These are phyloP conservation scores for Zopfia rhizophila DNA, from an alignment of 2,329 filamentous ascomycete species.

Conservation along the genomic window DNA sequence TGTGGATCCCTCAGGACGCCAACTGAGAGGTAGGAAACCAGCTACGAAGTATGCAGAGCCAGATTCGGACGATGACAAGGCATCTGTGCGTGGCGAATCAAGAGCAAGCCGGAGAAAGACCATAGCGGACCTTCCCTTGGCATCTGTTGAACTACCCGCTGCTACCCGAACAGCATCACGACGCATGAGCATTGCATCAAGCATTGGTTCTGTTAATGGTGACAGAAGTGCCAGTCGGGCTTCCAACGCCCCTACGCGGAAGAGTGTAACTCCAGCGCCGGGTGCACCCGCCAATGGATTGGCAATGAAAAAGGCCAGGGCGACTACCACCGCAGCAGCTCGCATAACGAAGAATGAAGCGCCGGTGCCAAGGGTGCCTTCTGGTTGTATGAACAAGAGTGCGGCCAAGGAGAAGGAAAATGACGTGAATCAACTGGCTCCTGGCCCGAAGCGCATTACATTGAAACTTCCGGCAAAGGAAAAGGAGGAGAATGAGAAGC, in stretches of 20 bases:
- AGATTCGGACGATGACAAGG: slow-evolving; percentile 53
- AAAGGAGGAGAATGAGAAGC: slow-evolving; percentile 65
- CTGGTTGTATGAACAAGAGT: slow-evolving; percentile 41
- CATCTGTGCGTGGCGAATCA: slow-evolving; percentile 33
- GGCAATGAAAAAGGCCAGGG: slow-evolving; percentile 69
- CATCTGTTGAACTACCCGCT: slow-evolving; percentile 33
- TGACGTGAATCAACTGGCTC: slow-evolving; percentile 61
- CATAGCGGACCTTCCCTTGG: slow-evolving; percentile 49
- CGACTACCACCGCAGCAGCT: slow-evolving; percentile 48
- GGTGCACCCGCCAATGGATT: slow-evolving; percentile 49
- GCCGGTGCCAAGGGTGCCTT: slow-evolving; percentile 55
- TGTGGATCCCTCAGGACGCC: slow-evolving; percentile 64
- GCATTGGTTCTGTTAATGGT: slow-evolving; percentile 49
- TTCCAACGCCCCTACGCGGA: slow-evolving; percentile 52
- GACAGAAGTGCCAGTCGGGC: slow-evolving; percentile 48
- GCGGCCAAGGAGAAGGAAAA: slow-evolving; percentile 37
- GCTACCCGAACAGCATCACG: slow-evolving; percentile 42
- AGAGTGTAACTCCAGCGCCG: slow-evolving; percentile 34
- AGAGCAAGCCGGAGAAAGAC: slow-evolving; percentile 50
- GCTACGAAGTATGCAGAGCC: slow-evolving; percentile 63
- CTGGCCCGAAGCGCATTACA: slow-evolving; percentile 67
- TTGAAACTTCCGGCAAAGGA: slow-evolving; percentile 68
- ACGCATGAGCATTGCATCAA: slow-evolving; percentile 59
- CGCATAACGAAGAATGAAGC: slow-evolving; percentile 50
- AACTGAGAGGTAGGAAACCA: slow-evolving; percentile 76